These are phyloP conservation scores for Oryza meyeriana DNA, from an alignment of 176 grass and related monocot species.

Conservation along the genomic window DNA sequence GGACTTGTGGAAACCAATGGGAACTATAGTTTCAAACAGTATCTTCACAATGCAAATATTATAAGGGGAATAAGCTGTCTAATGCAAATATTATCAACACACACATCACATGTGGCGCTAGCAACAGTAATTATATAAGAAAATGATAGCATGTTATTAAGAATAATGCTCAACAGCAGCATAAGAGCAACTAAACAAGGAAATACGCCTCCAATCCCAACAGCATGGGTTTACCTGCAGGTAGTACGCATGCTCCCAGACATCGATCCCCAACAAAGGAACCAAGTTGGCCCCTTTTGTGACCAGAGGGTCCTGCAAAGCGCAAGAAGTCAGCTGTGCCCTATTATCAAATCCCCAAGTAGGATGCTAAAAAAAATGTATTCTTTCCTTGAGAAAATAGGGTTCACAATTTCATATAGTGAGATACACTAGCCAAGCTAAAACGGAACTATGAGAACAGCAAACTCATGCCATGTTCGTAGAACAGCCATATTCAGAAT, in stretches of 20 bases:
- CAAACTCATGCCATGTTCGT: background rate
- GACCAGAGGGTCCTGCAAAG: slow-evolving; percentile 74
- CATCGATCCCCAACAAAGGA: slow-evolving; percentile 94
- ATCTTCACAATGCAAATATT: background rate
- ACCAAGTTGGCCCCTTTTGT: slow-evolving; percentile 83
- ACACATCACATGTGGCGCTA: background rate
- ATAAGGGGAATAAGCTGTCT: background rate
- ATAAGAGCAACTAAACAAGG: background rate
- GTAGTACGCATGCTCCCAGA: slow-evolving; percentile 99
- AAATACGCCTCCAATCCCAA: background rate
- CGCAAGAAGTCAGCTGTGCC: slow-evolving; percentile 14
- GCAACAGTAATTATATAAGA: background rate
- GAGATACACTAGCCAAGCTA: background rate
- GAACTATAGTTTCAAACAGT: background rate
- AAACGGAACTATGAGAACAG: background rate
- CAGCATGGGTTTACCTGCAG: slow-evolving; percentile 70
- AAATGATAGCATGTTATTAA: background rate
- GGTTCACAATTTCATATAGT: slow-evolving; percentile 2
- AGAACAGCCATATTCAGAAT: background rate
- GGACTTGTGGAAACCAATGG: background rate
- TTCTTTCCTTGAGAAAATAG: background rate
- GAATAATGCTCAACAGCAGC: background rate
- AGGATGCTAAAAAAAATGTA: background rate
- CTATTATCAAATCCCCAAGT: background rate
- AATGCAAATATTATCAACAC: background rate